These are phyloP conservation scores for Pascua guehoae DNA, from an alignment of 1,284 basidiomycete species.

Conservation along the genomic window DNA sequence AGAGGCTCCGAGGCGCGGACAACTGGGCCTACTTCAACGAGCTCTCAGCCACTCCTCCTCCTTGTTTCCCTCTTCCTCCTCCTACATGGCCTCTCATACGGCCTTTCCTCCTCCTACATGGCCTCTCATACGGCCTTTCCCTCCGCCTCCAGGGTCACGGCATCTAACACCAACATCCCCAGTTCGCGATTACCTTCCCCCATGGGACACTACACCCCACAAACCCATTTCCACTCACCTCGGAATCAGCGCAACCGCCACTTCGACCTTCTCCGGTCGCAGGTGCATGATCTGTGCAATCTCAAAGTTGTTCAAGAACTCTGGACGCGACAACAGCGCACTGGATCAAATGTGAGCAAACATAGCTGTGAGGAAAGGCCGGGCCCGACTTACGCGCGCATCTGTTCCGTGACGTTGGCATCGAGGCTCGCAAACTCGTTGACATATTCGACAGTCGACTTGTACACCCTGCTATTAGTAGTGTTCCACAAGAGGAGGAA, in stretches of 20 bases:
- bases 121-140: no score
- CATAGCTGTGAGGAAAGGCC: no score
- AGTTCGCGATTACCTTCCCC: conserved; percentile 22
- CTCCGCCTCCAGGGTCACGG: no score
- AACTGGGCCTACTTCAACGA: no score
- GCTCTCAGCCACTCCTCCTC: no score
- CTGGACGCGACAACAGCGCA: conserved; percentile 26
- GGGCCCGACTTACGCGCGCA: conserved; percentile 34
- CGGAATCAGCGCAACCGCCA: conserved; percentile 43
- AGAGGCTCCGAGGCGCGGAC: no score
- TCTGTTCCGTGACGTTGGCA: conserved; percentile 29
- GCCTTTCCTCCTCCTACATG: no score
- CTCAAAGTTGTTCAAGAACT: conserved; percentile 46
- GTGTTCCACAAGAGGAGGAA: no score
- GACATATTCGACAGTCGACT: conserved; percentile 38
- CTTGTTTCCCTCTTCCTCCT: no score
- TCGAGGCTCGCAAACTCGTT: conserved; percentile 37
- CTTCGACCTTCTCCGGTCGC: conserved; percentile 38
- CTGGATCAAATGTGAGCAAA: conserved; percentile 13
- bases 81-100: no score
- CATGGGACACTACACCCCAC: conserved; percentile 41
- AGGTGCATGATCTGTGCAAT: conserved; percentile 46
- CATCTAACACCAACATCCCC: not conserved
- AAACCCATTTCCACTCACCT: conserved; percentile 31
- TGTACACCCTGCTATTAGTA: conserved; percentile 35